Percentiles rank a stretch among this genome's conserved stretches.
phyloP scores from a whole-genome alignment of 73 alveolate genomes.

The Uronychia binucleata region DNA sequence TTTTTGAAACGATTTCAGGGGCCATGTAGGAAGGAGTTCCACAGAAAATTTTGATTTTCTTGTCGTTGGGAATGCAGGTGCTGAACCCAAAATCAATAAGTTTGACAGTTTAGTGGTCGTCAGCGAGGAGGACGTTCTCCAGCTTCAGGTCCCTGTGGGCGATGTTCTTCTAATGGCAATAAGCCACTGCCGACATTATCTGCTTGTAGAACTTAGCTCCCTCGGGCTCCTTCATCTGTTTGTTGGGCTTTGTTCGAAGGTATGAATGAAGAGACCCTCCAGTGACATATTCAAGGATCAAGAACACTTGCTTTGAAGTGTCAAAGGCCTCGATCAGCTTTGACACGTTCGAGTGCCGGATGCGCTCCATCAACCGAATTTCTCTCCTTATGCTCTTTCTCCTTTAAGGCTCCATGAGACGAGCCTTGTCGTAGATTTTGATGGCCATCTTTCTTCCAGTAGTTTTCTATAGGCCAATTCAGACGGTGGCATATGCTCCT shows the following conservation, averaged over 20 bases:
- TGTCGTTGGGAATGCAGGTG: conserved; percentile 73
- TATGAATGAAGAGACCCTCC: conserved; percentile 83
- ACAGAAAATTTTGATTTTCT: conserved; percentile 70
- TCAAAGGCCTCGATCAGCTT: conserved; percentile 90
- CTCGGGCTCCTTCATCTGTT: conserved; percentile 75
- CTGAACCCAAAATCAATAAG: conserved; percentile 80
- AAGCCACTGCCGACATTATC: conserved; percentile 75
- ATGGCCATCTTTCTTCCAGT: conserved; percentile 84
- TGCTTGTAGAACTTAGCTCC: conserved; percentile 75
- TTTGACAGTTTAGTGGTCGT: conserved; percentile 57
- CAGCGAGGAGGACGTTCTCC: conserved; percentile 81
- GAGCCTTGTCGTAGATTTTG: conserved; percentile 83
- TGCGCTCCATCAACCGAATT: conserved; percentile 71
- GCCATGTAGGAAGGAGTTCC: conserved; percentile 89
- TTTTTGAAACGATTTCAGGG: conserved; percentile 76
- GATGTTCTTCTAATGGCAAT: conserved; percentile 82
- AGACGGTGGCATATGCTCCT: conserved; percentile 94
- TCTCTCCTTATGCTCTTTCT: conserved; percentile 82
- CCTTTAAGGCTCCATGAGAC: conserved; percentile 71
- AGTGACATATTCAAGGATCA: conserved; percentile 87
- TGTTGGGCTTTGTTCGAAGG: conserved; percentile 66
- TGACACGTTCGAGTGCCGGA: conserved; percentile 88
- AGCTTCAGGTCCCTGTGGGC: conserved; percentile 91
- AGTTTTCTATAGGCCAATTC: conserved; percentile 83
- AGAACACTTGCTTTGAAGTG: conserved; percentile 75